Conservation (phyloP, 805 yeast species). For the Candida krabiensis region DNA sequence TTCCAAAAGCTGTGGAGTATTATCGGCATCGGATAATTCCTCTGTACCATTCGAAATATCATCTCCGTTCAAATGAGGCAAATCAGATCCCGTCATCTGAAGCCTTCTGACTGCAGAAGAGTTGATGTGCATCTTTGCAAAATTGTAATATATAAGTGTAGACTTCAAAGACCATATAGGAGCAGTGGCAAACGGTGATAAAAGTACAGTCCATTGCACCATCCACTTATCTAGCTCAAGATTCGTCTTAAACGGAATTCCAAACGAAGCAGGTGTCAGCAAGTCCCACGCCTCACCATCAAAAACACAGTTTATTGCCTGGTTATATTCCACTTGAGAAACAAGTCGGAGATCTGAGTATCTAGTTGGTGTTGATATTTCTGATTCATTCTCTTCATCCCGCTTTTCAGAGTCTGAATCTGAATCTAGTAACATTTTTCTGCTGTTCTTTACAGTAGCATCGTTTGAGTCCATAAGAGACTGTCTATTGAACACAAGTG, state of each 20-base stretch:
- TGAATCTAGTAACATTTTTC: slow-evolving; percentile 34
- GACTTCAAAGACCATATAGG: slow-evolving; percentile 70
- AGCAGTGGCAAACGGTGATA: slow-evolving; percentile 53
- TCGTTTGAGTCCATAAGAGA: slow-evolving; percentile 53
- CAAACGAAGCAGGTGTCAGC: slow-evolving; percentile 59
- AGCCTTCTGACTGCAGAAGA: slow-evolving; percentile 46
- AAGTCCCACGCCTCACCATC: slow-evolving; percentile 61
- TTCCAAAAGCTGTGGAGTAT: slow-evolving; percentile 5
- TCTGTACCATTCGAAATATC: slow-evolving; percentile 7
- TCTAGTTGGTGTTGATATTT: slow-evolving; percentile 1
- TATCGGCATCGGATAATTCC: slow-evolving; percentile 9
- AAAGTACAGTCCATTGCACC: slow-evolving; percentile 74
- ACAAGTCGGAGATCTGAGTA: slow-evolving; percentile 57
- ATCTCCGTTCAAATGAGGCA: slow-evolving; percentile 27
- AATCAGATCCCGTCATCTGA: slow-evolving; percentile 32
- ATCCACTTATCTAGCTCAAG: slow-evolving; percentile 73
- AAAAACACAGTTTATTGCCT: slow-evolving; percentile 59
- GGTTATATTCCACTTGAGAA: slow-evolving; percentile 67
- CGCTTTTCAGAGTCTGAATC: slow-evolving; percentile 2
- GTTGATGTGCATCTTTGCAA: slow-evolving; percentile 74
- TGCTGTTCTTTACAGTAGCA: slow-evolving; percentile 41
- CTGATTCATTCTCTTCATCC: background rate
- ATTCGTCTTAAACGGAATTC: slow-evolving; percentile 67
- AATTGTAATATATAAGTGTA: slow-evolving; percentile 67
- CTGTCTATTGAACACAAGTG: slow-evolving; percentile 57